Evolutionary conservation across 2,329 filamentous ascomycete species (phyloP).

Genomic region (Aspergillus sp.): DNA sequence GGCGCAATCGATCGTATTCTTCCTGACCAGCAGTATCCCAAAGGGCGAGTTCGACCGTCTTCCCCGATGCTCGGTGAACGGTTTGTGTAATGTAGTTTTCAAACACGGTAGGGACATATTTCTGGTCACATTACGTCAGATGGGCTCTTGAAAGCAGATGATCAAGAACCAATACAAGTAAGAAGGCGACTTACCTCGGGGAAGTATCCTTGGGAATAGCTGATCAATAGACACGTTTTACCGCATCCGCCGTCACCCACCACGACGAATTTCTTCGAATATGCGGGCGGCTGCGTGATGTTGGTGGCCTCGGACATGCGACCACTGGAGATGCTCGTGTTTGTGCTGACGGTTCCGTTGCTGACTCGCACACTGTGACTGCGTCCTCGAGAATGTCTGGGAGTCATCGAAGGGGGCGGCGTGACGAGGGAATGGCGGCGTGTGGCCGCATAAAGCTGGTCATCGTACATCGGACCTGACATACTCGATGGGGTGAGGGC

Average conservation of each 20-base stretch:
- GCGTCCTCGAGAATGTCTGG: slow-evolving; percentile 48
- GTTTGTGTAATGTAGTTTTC: slow-evolving; percentile 99
- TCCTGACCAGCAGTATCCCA: slow-evolving; percentile 99
- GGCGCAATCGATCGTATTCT: slow-evolving; percentile 94
- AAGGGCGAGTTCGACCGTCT: slow-evolving; percentile 91
- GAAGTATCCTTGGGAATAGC: slow-evolving; percentile 98
- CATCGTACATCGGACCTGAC: slow-evolving; percentile 37
- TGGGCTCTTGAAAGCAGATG: neutral
- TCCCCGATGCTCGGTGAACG: slow-evolving; percentile 80
- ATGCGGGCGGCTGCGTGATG: slow-evolving; percentile 85
- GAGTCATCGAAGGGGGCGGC: slow-evolving; percentile 40
- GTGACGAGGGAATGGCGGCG: slow-evolving; percentile 55
- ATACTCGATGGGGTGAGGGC: slow-evolving; percentile 21
- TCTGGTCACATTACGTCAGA: slow-evolving; percentile 54
- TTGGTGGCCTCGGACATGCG: slow-evolving; percentile 78
- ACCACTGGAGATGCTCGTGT: slow-evolving; percentile 69
- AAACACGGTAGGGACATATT: slow-evolving; percentile 99
- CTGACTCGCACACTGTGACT: slow-evolving; percentile 67
- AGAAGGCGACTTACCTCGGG: slow-evolving; percentile 70
- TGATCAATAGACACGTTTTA: slow-evolving; percentile 97
- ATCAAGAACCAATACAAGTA: neutral
- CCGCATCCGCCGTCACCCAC: slow-evolving; percentile 97
- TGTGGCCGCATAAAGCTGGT: slow-evolving; percentile 54
- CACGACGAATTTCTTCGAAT: slow-evolving; percentile 99
- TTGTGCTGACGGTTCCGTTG: slow-evolving; percentile 87